Conservation (phyloP, 1,284 basidiomycete genomes). For the Ceratobasidium papillatum region DNA sequence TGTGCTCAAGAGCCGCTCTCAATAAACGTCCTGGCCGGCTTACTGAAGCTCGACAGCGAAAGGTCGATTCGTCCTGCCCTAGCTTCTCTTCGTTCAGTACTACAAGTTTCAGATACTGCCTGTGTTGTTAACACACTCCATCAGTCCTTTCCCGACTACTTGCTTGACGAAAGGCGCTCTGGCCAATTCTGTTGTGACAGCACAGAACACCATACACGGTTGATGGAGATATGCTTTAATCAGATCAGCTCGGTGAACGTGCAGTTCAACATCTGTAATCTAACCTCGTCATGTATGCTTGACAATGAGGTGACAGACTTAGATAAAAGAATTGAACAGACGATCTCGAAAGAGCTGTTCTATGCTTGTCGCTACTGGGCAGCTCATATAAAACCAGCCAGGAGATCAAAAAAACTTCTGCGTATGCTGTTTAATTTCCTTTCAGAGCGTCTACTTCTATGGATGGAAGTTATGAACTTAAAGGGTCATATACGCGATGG, state of each 20-base stretch:
- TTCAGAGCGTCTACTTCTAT: neutral
- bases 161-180: neutral
- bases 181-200: neutral
- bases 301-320: conserved; percentile 5
- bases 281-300: neutral
- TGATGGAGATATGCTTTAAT: neutral
- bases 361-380: conserved; percentile 20
- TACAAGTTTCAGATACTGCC: neutral
- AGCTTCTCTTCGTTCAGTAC: neutral
- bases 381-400: neutral
- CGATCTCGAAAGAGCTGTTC: neutral
- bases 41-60: neutral
- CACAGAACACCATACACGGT: neutral
- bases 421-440: neutral
- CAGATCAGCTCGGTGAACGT: neutral
- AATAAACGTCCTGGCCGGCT: neutral
- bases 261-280: conserved; percentile 4
- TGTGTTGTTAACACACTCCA: neutral
- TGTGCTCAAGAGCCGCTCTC: conserved; percentile 4
- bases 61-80: neutral
- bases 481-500: neutral
- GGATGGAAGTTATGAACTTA: conserved; percentile 18
- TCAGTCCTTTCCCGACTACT: conserved; percentile 8
- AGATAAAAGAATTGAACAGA: neutral
- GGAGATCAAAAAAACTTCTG: neutral